These are phyloP conservation scores for Stachybotrys chartarum DNA, from an alignment of 2,329 filamentous ascomycete genomes.

Conservation along the genomic window DNA sequence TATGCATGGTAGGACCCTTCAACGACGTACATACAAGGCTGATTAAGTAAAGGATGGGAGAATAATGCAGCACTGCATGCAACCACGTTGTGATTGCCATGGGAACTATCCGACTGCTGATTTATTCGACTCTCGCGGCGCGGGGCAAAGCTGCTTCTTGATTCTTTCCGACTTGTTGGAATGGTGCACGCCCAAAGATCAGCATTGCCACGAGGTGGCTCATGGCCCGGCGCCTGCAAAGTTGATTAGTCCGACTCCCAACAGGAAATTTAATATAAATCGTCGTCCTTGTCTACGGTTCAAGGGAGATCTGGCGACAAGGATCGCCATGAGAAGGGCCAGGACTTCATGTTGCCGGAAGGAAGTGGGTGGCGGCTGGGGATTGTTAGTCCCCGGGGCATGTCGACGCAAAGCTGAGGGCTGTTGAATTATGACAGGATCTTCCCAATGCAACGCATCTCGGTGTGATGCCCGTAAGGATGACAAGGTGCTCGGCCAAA, in stretches of 20 bases:
- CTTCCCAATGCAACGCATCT: background rate
- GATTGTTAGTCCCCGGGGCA: background rate
- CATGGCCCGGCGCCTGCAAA: background rate
- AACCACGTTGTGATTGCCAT: too few relatives aligned
- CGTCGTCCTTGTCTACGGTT: background rate
- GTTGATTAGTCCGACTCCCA: background rate
- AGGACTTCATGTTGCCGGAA: background rate
- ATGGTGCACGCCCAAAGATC: too few relatives aligned
- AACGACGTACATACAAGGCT: too few relatives aligned
- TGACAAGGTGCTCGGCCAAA: background rate
- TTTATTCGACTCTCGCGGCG: too few relatives aligned
- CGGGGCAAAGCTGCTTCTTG: too few relatives aligned
- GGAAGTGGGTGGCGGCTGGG: background rate
- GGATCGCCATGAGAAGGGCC: background rate
- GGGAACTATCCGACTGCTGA: too few relatives aligned
- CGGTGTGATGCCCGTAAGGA: background rate
- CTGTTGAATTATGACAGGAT: background rate
- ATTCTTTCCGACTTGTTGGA: too few relatives aligned
- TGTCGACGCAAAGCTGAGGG: background rate
- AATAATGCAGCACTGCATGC: too few relatives aligned
- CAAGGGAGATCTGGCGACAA: background rate
- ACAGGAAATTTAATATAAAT: background rate
- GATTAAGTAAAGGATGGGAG: too few relatives aligned
- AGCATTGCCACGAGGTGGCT: too few relatives aligned
- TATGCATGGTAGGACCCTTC: too few relatives aligned